These are phyloP conservation scores for Penicillium decumbens DNA, from an alignment of 2,329 filamentous ascomycete species.

Conservation along the genomic window DNA sequence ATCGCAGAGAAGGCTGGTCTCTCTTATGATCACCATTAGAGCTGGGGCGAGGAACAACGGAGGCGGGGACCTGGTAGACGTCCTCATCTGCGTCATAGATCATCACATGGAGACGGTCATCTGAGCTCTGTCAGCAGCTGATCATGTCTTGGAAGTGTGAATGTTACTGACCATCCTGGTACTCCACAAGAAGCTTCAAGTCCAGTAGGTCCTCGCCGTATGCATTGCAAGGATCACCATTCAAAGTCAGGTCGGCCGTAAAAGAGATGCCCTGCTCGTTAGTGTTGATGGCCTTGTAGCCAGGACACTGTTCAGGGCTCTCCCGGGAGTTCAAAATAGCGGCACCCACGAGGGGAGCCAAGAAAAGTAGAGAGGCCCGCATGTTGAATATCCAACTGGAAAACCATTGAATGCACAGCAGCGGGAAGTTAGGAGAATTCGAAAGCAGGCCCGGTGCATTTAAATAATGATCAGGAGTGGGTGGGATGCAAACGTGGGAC, in stretches of 20 bases:
- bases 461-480: neutral
- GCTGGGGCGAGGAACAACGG: conserved; percentile 60
- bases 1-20: conserved; percentile 37
- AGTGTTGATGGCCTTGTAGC: conserved; percentile 38
- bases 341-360: conserved; percentile 29
- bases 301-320: conserved; percentile 29
- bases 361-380: conserved; percentile 25
- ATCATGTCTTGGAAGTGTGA: neutral
- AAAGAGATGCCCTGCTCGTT: conserved; percentile 45
- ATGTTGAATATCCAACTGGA: conserved; percentile 17
- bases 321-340: conserved; percentile 19
- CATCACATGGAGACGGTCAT: conserved; percentile 66
- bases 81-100: conserved; percentile 66
- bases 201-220: conserved; percentile 56
- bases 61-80: conserved; percentile 70
- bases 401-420: conserved; percentile 4
- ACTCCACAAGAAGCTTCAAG: conserved; percentile 57
- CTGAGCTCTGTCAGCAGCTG: conserved; percentile 35
- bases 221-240: conserved; percentile 59
- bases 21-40: conserved; percentile 45
- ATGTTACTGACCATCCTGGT: conserved; percentile 51
- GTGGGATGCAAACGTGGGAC: neutral
- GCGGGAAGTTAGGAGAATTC: neutral
- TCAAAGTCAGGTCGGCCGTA: conserved; percentile 65
- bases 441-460: neutral